Conservation (phyloP, 768 basidiomycete genomes). For the Galerina marginata region DNA sequence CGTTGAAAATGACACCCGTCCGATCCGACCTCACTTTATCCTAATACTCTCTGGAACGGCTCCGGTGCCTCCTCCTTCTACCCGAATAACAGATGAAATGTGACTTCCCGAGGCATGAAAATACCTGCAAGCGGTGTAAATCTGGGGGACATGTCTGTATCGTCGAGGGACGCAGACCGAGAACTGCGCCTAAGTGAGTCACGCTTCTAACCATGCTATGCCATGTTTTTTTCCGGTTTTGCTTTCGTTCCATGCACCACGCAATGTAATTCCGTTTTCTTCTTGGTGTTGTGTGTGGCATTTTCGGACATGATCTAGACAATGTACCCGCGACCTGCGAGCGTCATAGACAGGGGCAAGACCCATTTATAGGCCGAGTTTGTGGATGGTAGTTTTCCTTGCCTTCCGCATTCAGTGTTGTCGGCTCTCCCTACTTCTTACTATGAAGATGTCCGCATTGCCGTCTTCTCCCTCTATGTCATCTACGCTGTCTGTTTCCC, state of each 20-base stretch:
- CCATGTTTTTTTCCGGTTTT: constrained; percentile 14
- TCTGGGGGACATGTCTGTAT: constrained; percentile 76
- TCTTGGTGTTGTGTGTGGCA: constrained; percentile 11
- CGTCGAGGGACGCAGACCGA: constrained; percentile 82
- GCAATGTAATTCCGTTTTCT: constrained; percentile 6
- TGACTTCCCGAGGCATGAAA: constrained; percentile 73
- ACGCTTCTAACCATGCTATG: constrained; percentile 8
- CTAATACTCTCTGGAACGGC: constrained; percentile 3
- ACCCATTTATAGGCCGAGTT: constrained; percentile 19
- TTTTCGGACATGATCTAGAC: constrained; percentile 5
- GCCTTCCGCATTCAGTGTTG: constrained; percentile 1
- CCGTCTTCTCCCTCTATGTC: constrained; percentile 19
- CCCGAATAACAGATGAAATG: constrained; percentile 77
- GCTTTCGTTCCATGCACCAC: constrained; percentile 26
- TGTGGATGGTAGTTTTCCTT: constrained; percentile 3
- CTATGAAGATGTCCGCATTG: constrained; percentile 3
- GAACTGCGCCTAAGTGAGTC: constrained; percentile 83
- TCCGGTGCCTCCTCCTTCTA: constrained; percentile 9
- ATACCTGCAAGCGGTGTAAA: constrained; percentile 81
- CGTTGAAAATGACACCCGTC: constrained; percentile 13
- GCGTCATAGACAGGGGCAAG: constrained; percentile 13
- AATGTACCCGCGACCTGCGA: constrained; percentile 5
- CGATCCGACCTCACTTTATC: background rate
- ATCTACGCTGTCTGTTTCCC: constrained; percentile 23
- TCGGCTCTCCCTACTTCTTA: background rate